These are phyloP conservation scores for Geum urbanum DNA, from an alignment of 306 rosid species.

Conservation along the genomic window DNA sequence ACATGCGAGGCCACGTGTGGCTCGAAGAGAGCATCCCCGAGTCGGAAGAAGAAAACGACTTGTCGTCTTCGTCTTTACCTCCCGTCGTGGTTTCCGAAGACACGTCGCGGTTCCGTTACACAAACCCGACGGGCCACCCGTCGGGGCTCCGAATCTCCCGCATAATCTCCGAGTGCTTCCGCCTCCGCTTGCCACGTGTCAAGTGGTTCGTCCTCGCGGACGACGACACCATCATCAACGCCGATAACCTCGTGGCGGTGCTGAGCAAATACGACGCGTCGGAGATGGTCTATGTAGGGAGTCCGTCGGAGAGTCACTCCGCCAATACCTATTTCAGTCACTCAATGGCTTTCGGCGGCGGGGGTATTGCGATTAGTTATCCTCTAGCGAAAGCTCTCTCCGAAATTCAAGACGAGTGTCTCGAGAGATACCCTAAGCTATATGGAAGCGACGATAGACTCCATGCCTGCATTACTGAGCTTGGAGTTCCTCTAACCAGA, in stretches of 20 bases:
- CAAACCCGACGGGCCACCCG: conserved; percentile 72
- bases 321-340: conserved; percentile 75
- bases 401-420: conserved; percentile 58
- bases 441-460: conserved; percentile 81
- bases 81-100: conserved; percentile 62
- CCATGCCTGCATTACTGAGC: conserved; percentile 80
- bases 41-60: conserved; percentile 31
- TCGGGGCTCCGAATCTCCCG: conserved; percentile 74
- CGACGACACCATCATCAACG: conserved; percentile 72
- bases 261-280: conserved; percentile 69
- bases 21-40: conserved; percentile 51
- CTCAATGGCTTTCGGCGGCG: conserved; percentile 82
- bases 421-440: conserved; percentile 70
- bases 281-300: conserved; percentile 75
- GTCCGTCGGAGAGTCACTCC: conserved; percentile 77
- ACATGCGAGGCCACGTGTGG: conserved; percentile 78
- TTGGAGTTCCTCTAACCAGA: conserved; percentile 61
- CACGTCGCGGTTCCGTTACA: conserved; percentile 62
- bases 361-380: conserved; percentile 61
- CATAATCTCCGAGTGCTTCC: conserved; percentile 58
- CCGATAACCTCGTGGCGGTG: conserved; percentile 60
- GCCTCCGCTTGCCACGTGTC: conserved; percentile 45
- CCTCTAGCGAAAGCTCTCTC: conserved; percentile 61
- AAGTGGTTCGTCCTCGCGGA: conserved; percentile 72
- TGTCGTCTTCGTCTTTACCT: conserved; percentile 38